Percentiles rank a stretch among this genome's conserved stretches.
phyloP scores from a whole-genome alignment of 352 stramenopile species.

The Pythium biforme region DNA sequence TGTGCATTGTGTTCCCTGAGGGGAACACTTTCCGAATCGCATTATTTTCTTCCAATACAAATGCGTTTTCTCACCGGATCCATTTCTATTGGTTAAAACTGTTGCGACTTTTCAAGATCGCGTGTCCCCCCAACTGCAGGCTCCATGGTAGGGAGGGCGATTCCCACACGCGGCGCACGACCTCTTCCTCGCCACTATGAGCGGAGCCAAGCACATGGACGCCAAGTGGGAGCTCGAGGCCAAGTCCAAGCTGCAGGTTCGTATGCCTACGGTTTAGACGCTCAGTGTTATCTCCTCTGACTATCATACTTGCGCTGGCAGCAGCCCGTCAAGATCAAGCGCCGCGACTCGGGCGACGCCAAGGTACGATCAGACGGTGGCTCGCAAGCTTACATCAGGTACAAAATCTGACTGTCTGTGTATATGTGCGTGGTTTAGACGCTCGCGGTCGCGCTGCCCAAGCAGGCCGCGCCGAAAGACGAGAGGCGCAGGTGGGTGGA shows the following conservation, averaged over 20 bases:
- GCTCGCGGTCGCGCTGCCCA: conserved; percentile 19
- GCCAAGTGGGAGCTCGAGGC: conserved; percentile 27
- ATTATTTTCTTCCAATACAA: background rate
- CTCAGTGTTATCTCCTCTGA: no score
- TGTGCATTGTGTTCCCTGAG: no score
- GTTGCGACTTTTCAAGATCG: conserved; percentile 28
- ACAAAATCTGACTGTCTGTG: background rate
- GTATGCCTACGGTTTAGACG: no score
- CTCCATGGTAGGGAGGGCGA: no score
- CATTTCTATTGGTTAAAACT: conserved; percentile 15
- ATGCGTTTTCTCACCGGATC: background rate
- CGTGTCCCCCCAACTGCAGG: background rate
- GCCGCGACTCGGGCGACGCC: conserved; percentile 30
- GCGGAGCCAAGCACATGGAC: conserved; percentile 21
- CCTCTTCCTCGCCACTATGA: conserved; percentile 31
- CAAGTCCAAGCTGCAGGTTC: conserved; percentile 26
- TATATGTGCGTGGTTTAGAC: conserved; percentile 5
- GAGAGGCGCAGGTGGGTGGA: conserved; percentile 35
- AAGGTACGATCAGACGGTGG: conserved; percentile 23
- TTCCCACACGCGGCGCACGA: no score
- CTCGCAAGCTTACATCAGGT: no score
- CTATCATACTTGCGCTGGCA: background rate
- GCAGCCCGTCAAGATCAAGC: conserved; percentile 30
- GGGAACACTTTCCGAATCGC: no score
- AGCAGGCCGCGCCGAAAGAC: conserved; percentile 27